These are phyloP conservation scores for Salvia rosmarinus DNA, from an alignment of 257 asterid genomes.

Conservation along the genomic window DNA sequence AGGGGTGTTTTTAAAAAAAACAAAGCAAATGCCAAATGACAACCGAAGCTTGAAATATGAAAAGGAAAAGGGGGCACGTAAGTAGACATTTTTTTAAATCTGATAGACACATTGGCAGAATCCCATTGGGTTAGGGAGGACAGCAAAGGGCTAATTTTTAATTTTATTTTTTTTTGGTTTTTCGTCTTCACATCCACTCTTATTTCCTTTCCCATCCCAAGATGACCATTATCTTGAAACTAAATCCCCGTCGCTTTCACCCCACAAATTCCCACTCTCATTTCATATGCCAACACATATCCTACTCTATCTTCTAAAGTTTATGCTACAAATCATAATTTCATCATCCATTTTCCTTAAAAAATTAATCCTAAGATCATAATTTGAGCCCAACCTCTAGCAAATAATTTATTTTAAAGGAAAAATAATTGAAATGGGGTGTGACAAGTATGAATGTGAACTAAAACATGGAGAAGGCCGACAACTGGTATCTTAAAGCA, in stretches of 20 bases:
- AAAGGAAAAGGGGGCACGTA: conserved; percentile 20
- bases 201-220: background rate
- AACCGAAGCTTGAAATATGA: background rate
- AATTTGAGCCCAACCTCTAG: background rate
- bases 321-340: background rate
- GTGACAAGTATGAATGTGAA: background rate
- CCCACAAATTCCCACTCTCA: conserved; percentile 28
- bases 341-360: background rate
- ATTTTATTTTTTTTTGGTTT: too few species aligned
- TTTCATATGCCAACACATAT: conserved; percentile 4
- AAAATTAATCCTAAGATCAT: too few species aligned
- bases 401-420: background rate
- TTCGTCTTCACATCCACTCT: background rate
- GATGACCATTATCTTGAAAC: conserved; percentile 30
- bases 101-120: conserved; percentile 35
- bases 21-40: conserved; percentile 31
- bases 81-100: conserved; percentile 23
- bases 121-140: conserved; percentile 30
- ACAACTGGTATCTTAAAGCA: conserved; percentile 37
- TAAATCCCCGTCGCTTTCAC: conserved; percentile 29
- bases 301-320: background rate
- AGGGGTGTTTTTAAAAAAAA: too few species aligned
- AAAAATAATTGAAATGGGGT: background rate
- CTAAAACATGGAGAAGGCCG: background rate
- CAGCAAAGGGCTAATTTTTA: conserved; percentile 38